Percentiles rank a stretch among this genome's conserved stretches.
These are phyloP conservation scores for Wickerhamomyces rabaulensis DNA, from an alignment of 805 yeast species.

Conservation along the genomic window DNA sequence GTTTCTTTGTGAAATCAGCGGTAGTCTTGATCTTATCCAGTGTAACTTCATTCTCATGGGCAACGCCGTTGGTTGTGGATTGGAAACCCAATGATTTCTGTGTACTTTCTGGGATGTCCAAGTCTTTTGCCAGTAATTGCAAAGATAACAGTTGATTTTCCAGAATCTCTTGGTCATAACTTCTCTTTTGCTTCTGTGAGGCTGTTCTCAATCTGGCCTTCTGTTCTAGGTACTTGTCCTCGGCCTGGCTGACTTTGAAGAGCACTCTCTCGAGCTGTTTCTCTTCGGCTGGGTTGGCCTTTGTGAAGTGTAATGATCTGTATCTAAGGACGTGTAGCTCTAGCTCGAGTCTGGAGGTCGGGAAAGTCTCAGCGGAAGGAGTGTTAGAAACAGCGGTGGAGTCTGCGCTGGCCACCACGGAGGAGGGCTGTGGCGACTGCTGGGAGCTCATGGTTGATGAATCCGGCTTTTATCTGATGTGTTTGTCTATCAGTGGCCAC, in stretches of 20 bases:
- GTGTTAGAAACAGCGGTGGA: background rate
- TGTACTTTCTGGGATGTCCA: constrained; percentile 54
- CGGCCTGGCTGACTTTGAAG: constrained; percentile 35
- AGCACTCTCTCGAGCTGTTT: constrained; percentile 39
- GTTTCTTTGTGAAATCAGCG: constrained; percentile 26
- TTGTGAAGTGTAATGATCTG: constrained; percentile 10
- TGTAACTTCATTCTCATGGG: background rate
- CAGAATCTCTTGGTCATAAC: constrained; percentile 42
- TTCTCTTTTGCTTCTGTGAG: constrained; percentile 14
- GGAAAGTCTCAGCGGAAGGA: constrained; percentile 3
- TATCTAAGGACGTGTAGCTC: constrained; percentile 16
- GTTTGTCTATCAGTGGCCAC: background rate
- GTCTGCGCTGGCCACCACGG: background rate
- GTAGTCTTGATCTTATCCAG: constrained; percentile 23
- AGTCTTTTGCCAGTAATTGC: constrained; percentile 58
- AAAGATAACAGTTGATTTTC: constrained; percentile 57
- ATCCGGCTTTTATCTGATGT: background rate
- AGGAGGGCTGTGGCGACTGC: background rate
- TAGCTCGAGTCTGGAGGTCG: constrained; percentile 11
- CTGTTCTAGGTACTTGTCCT: constrained; percentile 29
- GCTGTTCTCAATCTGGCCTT: constrained; percentile 24
- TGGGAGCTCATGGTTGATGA: background rate
- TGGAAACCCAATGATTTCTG: constrained; percentile 32
- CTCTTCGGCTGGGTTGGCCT: constrained; percentile 28
- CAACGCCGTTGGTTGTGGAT: background rate